These are phyloP conservation scores for Vanilla planifolia DNA, from an alignment of 106 monocot species.

Conservation along the genomic window DNA sequence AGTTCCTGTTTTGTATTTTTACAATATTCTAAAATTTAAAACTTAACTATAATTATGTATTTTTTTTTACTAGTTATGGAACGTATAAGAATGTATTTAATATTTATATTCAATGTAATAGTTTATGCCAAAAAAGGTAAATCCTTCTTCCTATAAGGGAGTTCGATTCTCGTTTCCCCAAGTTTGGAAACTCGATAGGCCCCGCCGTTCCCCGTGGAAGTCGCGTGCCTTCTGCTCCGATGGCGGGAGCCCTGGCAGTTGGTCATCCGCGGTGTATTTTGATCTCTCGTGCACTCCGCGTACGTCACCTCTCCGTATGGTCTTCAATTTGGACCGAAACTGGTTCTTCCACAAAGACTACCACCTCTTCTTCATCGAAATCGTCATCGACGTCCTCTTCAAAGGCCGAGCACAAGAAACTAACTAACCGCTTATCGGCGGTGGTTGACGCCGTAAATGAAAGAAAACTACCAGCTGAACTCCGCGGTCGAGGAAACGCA, in stretches of 20 bases:
- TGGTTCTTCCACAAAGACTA: not conserved
- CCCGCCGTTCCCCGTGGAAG: too few relatives aligned
- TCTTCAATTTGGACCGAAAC: not conserved
- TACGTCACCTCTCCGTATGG: not conserved
- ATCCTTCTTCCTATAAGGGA: too few relatives aligned
- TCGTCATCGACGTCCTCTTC: conserved; percentile 13
- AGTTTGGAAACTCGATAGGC: too few relatives aligned
- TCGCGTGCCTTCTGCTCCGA: not conserved
- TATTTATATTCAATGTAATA: too few relatives aligned
- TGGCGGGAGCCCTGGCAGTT: conserved; percentile 2
- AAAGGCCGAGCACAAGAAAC: conserved; percentile 27
- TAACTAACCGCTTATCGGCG: conserved; percentile 37
- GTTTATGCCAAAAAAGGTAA: too few relatives aligned
- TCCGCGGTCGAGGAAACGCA: conserved; percentile 53
- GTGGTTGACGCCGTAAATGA: conserved; percentile 59
- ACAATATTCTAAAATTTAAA: too few relatives aligned
- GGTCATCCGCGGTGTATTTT: not conserved
- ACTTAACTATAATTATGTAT: too few relatives aligned
- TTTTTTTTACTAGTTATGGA: too few relatives aligned
- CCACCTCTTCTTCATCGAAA: not conserved
- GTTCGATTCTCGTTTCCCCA: too few relatives aligned
- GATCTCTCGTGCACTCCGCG: not conserved
- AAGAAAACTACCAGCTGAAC: conserved; percentile 66
- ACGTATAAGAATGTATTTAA: too few relatives aligned
- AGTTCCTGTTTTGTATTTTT: too few relatives aligned